phyloP scores from a whole-genome alignment of 2,329 filamentous ascomycete species.

The Aspergillus sp. region DNA sequence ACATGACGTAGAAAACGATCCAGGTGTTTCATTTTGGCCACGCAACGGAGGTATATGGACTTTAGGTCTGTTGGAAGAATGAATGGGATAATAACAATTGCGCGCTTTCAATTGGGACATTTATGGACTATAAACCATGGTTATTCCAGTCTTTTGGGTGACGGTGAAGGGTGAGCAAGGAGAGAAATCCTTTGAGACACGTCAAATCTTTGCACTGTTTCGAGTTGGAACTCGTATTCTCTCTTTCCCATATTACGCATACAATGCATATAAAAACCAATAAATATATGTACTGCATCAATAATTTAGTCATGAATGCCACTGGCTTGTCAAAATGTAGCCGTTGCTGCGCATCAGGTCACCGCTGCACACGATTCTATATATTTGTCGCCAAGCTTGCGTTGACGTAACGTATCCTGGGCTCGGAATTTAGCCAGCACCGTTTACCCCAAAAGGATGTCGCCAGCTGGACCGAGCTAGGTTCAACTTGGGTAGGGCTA shows the following conservation, averaged over 20 bases:
- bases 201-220: neutral
- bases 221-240: neutral
- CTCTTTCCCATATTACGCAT: neutral
- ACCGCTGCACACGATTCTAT: neutral
- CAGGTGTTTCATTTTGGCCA: slow-evolving; percentile 18
- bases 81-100: neutral
- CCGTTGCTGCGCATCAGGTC: neutral
- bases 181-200: neutral
- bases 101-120: neutral
- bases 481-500: neutral
- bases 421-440: neutral
- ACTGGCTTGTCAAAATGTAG: neutral
- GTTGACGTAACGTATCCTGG: no score
- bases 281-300: neutral
- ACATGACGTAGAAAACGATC: slow-evolving; percentile 18
- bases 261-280: neutral
- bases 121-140: neutral
- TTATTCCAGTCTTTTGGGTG: neutral
- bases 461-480: neutral
- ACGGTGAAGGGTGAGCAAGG: neutral
- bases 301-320: neutral
- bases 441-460: neutral
- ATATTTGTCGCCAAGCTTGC: neutral
- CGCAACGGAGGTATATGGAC: neutral
- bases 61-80: neutral